phyloP scores from a whole-genome alignment of 176 grass and related monocot species.

The Phyllostachys edulis region DNA sequence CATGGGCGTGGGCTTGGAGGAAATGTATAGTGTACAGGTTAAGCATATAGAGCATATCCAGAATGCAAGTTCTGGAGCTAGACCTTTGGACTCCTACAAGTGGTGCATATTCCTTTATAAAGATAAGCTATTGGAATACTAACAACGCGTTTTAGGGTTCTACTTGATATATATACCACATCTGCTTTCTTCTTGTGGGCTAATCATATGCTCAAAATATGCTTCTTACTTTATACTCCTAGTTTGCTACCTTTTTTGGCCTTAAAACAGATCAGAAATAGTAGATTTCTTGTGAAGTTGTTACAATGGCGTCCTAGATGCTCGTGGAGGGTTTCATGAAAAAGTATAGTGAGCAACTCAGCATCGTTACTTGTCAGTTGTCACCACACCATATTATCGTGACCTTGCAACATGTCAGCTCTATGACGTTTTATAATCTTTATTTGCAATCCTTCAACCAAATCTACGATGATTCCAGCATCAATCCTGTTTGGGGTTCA shows the following conservation, averaged over 20 bases:
- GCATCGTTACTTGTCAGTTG: neutral
- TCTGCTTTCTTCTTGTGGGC: neutral
- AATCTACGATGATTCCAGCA: neutral
- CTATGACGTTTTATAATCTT: neutral
- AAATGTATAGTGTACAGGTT: constrained; percentile 44
- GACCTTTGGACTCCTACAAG: neutral
- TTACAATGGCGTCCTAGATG: neutral
- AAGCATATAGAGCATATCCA: constrained; percentile 20
- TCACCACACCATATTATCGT: neutral
- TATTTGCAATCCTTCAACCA: neutral
- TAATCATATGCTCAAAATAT: neutral
- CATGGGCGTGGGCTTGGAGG: neutral
- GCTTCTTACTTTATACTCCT: neutral
- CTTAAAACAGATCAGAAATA: neutral
- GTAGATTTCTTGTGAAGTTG: neutral
- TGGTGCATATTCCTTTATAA: neutral
- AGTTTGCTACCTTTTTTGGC: neutral
- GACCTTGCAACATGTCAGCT: neutral
- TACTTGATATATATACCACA: neutral
- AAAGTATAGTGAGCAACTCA: neutral
- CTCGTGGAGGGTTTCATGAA: neutral
- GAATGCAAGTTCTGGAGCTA: neutral
- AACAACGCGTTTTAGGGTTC: neutral
- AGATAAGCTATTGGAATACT: constrained; percentile 23
- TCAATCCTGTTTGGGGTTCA: neutral